Evolutionary conservation across 1,284 basidiomycete genomes (phyloP).

Genomic region (Megacollybia platyphylla): DNA sequence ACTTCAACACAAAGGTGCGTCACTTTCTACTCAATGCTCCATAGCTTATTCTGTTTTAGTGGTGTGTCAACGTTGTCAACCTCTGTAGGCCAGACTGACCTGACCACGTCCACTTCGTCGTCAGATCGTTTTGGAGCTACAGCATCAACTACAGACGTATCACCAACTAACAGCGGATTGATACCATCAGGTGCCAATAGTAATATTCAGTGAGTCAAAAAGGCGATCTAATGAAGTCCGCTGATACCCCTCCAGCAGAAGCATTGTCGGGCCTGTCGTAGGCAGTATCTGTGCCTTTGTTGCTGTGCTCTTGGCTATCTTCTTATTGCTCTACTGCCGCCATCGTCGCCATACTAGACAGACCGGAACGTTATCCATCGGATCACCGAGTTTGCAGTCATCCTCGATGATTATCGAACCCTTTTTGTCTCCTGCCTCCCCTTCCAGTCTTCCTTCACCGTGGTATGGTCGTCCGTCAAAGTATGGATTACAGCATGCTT

Average conservation of each 20-base stretch:
- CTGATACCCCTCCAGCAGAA: neutral
- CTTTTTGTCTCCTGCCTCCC: neutral
- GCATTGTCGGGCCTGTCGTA: neutral
- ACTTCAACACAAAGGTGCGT: too few species aligned
- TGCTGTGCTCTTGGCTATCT: neutral
- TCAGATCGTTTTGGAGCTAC: neutral
- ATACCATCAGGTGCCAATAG: neutral
- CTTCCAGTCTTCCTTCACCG: neutral
- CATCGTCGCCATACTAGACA: neutral
- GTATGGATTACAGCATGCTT: neutral
- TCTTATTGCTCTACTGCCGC: neutral
- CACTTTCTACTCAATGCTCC: too few species aligned
- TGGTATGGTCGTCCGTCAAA: neutral
- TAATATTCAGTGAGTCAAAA: neutral
- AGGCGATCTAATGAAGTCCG: too few species aligned
- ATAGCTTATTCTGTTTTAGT: too few species aligned
- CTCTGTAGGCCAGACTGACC: neutral
- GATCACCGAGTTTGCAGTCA: neutral
- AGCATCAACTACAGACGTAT: neutral
- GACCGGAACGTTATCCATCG: neutral
- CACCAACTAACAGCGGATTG: neutral
- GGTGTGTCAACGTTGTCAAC: neutral
- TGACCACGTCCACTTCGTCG: neutral
- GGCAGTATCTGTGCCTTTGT: neutral
- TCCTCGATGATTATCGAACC: neutral